Evolutionary conservation across 169 alveolate genomes (phyloP), one percentile per base, ranked within the genome.

Genomic region (Hepatocystis sp.): DNA sequence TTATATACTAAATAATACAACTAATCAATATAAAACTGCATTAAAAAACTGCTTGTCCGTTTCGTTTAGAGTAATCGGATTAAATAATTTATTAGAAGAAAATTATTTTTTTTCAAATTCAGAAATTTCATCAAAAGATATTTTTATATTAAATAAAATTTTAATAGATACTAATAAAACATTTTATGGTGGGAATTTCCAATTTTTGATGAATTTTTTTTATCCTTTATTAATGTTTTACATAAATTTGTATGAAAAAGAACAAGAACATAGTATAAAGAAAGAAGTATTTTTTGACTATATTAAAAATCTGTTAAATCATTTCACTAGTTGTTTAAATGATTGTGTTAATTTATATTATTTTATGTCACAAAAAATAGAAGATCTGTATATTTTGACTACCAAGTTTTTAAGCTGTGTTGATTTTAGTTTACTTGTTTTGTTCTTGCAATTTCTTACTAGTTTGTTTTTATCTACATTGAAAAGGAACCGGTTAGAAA

Each of bases 311-410:
- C 23, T 78, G 23, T 46, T 78, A 44, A 28, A 28, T 36, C 67
- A 78, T 60, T 78, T 78, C 27, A 10, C 84, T 27, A 21, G 84
- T 10, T 36, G 46, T 11, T 49, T 78, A 61, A 78, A 78, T 61
- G 89, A 78, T 53, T 78, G 89, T 47, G 61, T 78, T n/a, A 78
- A 78, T 55, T 61, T 78, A 66, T 78, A 78, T 19, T 78, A 78
- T 40, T 78, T 78, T 40, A 1, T 78, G 2, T 78, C 89, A 15
- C 58, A 81, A 4, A 52, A 78, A n/a, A 23, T 78, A 11, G 84
- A 78, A 61, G 89, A 78, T 65, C 34, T 78, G 5, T 78, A 61
- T 53, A 60, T 78, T 52, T 78, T 78, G 42, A 66, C 34, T 1
- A 51, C 89, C 15, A 78, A 78, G 32, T 61, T 78, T 25, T 46